Evolutionary conservation across 495 filamentous ascomycete species (phyloP).

Genomic region (Cryomyces antarcticus): DNA sequence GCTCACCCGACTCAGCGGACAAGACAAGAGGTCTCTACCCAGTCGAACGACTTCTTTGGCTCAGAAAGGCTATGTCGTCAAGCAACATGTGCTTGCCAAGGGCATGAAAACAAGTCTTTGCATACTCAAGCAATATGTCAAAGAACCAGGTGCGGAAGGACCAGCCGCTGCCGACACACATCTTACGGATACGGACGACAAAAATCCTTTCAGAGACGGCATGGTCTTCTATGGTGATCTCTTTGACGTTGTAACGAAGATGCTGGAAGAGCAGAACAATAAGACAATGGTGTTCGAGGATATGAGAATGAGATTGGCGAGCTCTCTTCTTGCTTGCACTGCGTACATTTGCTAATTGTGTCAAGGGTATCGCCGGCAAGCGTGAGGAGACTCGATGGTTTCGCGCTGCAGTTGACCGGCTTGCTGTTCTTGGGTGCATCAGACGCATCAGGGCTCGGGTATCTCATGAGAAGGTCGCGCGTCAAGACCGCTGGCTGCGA

Average conservation of each 20-base stretch:
- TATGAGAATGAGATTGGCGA: constrained; percentile 38
- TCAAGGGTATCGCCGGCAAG: too few species aligned
- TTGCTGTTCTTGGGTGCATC: too few species aligned
- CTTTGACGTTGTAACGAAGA: constrained; percentile 27
- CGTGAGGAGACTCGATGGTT: too few species aligned
- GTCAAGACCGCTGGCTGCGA: too few species aligned
- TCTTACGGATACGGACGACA: constrained; percentile 1
- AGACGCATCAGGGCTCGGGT: too few species aligned
- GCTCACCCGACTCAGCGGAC: constrained; percentile 51
- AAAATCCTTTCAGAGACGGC: constrained; percentile 3
- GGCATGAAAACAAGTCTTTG: constrained; percentile 45
- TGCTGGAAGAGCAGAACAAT: constrained; percentile 12
- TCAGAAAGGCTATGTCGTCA: constrained; percentile 68
- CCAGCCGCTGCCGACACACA: background rate
- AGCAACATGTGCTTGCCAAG: constrained; percentile 44
- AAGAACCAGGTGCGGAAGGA: constrained; percentile 10
- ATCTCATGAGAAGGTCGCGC: too few species aligned
- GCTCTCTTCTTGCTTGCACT: too few species aligned
- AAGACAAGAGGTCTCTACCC: constrained; percentile 79
- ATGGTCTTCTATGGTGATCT: constrained; percentile 21
- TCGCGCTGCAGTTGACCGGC: too few species aligned
- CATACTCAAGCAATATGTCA: constrained; percentile 40
- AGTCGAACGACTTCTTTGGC: constrained; percentile 56
- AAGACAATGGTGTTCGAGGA: constrained; percentile 31
- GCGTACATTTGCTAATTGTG: too few species aligned